Conservation (phyloP, 176 grass and related monocot genomes). For the Musa acuminata region DNA sequence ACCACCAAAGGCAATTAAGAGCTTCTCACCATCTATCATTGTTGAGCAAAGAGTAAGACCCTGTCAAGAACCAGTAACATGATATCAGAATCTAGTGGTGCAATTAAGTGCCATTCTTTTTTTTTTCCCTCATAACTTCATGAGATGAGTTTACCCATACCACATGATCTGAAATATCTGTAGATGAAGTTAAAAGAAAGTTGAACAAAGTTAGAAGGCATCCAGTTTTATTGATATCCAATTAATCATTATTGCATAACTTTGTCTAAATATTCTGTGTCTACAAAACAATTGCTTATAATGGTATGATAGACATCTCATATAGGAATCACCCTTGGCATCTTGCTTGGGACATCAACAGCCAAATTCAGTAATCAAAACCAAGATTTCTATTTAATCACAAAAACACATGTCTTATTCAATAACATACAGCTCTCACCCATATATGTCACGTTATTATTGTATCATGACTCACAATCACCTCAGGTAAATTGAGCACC, state of each 20-base stretch:
- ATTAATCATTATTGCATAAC: neutral
- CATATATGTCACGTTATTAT: too few species aligned
- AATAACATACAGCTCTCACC: too few species aligned
- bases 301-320: neutral
- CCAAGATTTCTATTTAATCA: too few species aligned
- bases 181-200: neutral
- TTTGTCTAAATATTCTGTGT: neutral
- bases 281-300: neutral
- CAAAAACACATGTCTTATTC: too few species aligned
- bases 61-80: slow-evolving; percentile 30
- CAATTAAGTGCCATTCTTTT: neutral
- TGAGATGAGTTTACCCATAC: neutral
- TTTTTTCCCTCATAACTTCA: too few species aligned
- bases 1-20: slow-evolving; percentile 80
- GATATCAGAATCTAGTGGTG: slow-evolving; percentile 8
- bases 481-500: too few species aligned
- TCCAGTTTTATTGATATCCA: neutral
- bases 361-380: too few species aligned
- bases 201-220: neutral
- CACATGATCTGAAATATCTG: neutral
- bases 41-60: slow-evolving; percentile 71
- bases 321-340: neutral
- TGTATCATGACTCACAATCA: too few species aligned
- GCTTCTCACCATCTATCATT: slow-evolving; percentile 49
- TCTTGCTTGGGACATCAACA: neutral